phyloP scores from a whole-genome alignment of 345 rosid genomes.

The Moringa oleifera region DNA sequence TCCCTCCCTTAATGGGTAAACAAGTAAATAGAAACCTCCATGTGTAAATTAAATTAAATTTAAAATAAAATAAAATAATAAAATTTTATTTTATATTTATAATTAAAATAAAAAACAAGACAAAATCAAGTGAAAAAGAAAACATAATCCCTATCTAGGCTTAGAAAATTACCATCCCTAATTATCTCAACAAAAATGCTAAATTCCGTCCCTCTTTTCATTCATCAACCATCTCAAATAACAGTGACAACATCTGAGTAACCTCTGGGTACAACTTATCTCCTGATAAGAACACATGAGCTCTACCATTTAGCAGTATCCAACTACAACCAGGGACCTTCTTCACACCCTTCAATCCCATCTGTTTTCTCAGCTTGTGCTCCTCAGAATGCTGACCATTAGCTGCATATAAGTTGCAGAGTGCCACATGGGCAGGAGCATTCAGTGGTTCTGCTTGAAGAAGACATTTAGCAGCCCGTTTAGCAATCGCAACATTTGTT shows the following conservation, averaged over 20 bases:
- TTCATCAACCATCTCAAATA: slow-evolving; percentile 21
- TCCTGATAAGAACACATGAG: slow-evolving; percentile 53
- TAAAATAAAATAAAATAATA: no score
- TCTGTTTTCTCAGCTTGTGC: slow-evolving; percentile 55
- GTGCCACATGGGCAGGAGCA: slow-evolving; percentile 59
- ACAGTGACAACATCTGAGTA: slow-evolving; percentile 29
- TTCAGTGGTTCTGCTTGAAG: slow-evolving; percentile 62
- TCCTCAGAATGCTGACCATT: slow-evolving; percentile 46
- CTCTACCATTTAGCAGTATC: slow-evolving; percentile 51
- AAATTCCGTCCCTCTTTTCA: slow-evolving; percentile 9
- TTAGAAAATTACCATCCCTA: no score
- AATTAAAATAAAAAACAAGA: no score
- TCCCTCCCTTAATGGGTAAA: no score
- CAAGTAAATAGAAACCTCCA: no score
- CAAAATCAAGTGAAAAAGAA: no score
- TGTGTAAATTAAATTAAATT: no score
- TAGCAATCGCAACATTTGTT: slow-evolving; percentile 35
- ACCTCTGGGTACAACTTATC: slow-evolving; percentile 35
- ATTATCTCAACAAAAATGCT: no score
- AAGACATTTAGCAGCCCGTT: slow-evolving; percentile 39
- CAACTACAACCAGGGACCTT: slow-evolving; percentile 84
- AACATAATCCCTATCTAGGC: no score
- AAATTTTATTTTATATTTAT: no score
- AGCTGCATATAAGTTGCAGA: slow-evolving; percentile 62
- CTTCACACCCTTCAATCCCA: slow-evolving; percentile 70